Evolutionary conservation across 495 filamentous ascomycete genomes (phyloP), one percentile per base, ranked within the genome.

Genomic region (Daldinia loculata): DNA sequence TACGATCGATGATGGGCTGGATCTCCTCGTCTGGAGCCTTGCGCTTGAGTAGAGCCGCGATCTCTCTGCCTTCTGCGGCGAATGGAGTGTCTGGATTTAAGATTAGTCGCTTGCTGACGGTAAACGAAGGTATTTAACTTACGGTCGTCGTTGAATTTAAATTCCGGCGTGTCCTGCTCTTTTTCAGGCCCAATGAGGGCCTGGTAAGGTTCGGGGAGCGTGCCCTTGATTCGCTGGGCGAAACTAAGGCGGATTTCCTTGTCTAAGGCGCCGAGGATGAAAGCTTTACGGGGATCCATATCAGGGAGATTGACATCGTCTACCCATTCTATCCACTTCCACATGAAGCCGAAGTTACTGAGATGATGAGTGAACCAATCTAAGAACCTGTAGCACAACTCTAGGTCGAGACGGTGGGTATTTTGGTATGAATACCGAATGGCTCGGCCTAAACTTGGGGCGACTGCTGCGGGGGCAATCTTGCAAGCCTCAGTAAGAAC

Each of bases 311-410:
- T 86, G 17, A 97, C 86, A 79, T 98, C 93, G 41, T 96, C 93
- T 62, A 91, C 87, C 95, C 95, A 99, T 81, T 99, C 95, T 19
- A 91, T 91, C 95, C 95, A 99, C 81, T 98, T 98, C 95, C 95
- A 99, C 3, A 96, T 95, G 74, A 98, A 99, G 41, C 97, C 95
- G 74, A 98, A 99, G 81, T 99, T 99, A 79, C 93, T 97, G 71
- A 99, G 78, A 82, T 99, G 95, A 75, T 99, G 96, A 14, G 94
- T 86, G 74, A 99, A 99, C 95, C 95, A 99, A 77, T 98, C 95
- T 75, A 96, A 84, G 80, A 98, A 98, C 15, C 95, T 89, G 77
- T 92, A 90, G 63, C 81, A 86, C 39, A 99, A 81, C 80, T 99
- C 96, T 43, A 96, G 79, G 74, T 99, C 95, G 82, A 98, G 89